A percentile compares a stretch with the other conserved stretches of the same genome.
These are phyloP conservation scores for Tanozyma kutaoensis DNA, from an alignment of 805 yeast species.

Conservation along the genomic window DNA sequence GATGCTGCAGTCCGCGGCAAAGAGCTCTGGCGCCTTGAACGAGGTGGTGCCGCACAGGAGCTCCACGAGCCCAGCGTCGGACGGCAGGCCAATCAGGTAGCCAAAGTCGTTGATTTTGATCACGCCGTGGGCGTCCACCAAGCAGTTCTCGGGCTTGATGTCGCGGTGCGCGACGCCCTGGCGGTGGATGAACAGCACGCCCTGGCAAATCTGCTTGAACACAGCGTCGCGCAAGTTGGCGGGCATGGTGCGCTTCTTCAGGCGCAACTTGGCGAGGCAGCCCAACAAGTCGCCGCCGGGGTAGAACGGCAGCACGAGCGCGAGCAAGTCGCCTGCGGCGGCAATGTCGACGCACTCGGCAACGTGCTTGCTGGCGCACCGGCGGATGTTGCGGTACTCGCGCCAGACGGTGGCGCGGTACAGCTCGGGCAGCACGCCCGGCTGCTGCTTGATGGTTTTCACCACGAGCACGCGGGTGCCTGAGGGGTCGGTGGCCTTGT, in stretches of 20 bases:
- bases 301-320: conserved; percentile 29
- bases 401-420: conserved; percentile 12
- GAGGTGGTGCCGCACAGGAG: conserved; percentile 35
- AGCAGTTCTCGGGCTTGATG: conserved; percentile 40
- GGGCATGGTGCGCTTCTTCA: conserved; percentile 14
- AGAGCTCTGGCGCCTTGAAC: conserved; percentile 43
- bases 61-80: conserved; percentile 4
- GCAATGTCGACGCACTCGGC: too few species aligned
- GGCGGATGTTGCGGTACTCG: conserved; percentile 16
- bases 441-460: conserved; percentile 15
- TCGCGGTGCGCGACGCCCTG: conserved; percentile 35
- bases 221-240: conserved; percentile 28
- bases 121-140: conserved; percentile 30
- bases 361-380: too few species aligned
- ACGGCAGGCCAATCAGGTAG: conserved; percentile 24
- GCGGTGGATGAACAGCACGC: conserved; percentile 30
- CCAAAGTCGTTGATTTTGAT: conserved; percentile 40
- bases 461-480: conserved; percentile 12
- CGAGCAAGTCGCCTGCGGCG: too few species aligned
- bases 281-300: conserved; percentile 35
- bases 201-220: conserved; percentile 32
- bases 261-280: conserved; percentile 25
- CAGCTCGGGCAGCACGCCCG: conserved; percentile 2
- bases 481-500: conserved; percentile 14
- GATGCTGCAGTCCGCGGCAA: conserved; percentile 7